Evolutionary conservation across 2,329 filamentous ascomycete species (phyloP).

Genomic region (Colletotrichum sp.): DNA sequence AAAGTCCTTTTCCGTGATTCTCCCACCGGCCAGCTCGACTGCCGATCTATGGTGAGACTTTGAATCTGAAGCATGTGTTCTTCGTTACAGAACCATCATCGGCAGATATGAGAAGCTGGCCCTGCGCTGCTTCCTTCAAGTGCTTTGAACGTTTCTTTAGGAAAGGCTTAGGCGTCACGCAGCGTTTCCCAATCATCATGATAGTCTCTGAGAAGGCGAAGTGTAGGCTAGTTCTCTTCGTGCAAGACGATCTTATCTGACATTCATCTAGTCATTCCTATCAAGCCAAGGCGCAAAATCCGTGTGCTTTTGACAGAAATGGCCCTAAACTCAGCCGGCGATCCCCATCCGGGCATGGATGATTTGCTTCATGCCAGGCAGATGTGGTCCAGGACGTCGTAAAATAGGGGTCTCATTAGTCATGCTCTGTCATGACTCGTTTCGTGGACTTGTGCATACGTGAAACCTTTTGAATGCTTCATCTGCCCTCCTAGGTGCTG

Average conservation of each 20-base stretch:
- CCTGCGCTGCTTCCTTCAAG: neutral
- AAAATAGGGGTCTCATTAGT: neutral
- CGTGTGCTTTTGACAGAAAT: neutral
- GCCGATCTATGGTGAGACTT: neutral
- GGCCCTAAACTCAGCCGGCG: neutral
- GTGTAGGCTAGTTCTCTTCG: neutral
- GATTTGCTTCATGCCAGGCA: neutral
- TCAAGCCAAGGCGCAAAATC: neutral
- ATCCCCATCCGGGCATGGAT: neutral
- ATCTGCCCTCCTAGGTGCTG: neutral
- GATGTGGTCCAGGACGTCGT: neutral
- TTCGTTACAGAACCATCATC: neutral
- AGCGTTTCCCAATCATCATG: neutral
- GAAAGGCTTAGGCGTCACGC: neutral
- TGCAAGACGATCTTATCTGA: neutral
- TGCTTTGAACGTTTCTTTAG: neutral
- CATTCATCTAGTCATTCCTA: neutral
- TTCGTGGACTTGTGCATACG: neutral
- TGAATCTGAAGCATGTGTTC: neutral
- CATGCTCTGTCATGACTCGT: neutral
- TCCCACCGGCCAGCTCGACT: neutral
- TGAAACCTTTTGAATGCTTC: neutral
- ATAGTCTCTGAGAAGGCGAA: neutral
- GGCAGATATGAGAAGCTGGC: neutral
- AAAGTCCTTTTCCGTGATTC: neutral